Base-by-base conservation (phyloP, 768 basidiomycete species). In the Astraeus odoratus region DNA sequence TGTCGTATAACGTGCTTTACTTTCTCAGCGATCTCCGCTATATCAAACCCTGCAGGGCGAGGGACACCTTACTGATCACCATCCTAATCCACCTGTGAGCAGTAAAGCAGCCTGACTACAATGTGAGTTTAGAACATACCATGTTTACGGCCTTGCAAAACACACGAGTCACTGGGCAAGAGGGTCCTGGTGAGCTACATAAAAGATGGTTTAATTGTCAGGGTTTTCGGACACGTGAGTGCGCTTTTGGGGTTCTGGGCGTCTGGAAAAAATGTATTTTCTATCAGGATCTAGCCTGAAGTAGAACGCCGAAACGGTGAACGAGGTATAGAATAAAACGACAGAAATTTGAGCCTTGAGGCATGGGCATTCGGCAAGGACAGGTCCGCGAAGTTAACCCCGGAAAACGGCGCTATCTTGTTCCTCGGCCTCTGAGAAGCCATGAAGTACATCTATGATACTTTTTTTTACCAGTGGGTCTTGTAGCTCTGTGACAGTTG, bases 231-330 rank as follows among this genome's bases (percentile, higher is more conserved):
- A 61, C 55, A 61, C 38, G 59, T 51, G 51, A 46, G 47, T 61
- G 27, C 29, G 44, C 44, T 59, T 52, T 51, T 52, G 48, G 57
- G 60, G 56, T 50, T 51, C 56, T 49, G 52, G 49, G 61, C 52
- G 52, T 50, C 51, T 49, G 44, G 26, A 44, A 50, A 64, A 57
- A 56, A 52, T 38, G 52, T 44, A 38, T 46, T 20, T 52, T 44
- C 42, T 36, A 35, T 41, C 42, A 46, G 39, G 42, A 53, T 64
- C 69, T 69, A 75, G 68, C 71, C 73, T 70, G 71, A 68, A 75
- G 60, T 59, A 68, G 72, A 65, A 70, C 63, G 58, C 67, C 64
- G 67, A 42, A 24, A 23, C 69, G 71, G 73, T 67, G 58, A 63
- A 64, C 59, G 53, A 66, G 71, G 72, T 67, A 66, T 67, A 65